phyloP scores from a whole-genome alignment of 805 yeast species.

The Candida maris region DNA sequence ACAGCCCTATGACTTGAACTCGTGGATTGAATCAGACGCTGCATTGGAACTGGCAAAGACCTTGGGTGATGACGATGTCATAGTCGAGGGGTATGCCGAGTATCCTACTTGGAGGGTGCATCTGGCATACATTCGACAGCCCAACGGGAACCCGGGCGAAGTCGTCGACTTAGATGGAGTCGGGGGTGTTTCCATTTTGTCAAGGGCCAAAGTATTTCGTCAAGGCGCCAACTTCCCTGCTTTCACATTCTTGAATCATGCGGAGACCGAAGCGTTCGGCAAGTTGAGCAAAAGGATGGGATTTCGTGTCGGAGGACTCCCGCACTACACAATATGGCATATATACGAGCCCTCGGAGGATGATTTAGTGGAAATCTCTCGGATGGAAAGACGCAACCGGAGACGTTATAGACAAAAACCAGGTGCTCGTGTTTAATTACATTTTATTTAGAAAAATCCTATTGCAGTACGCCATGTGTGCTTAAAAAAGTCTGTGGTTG shows the following conservation, averaged over 20 bases:
- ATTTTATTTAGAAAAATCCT: background rate
- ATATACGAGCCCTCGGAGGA: conserved; percentile 87
- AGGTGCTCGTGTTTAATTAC: too few relatives aligned
- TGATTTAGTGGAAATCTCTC: conserved; percentile 67
- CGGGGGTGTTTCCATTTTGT: conserved; percentile 81
- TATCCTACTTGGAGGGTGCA: conserved; percentile 85
- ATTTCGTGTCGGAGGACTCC: conserved; percentile 79
- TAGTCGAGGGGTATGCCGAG: conserved; percentile 85
- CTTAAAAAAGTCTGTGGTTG: too few relatives aligned
- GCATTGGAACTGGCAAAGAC: conserved; percentile 64
- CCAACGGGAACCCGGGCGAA: conserved; percentile 57
- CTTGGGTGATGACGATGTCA: conserved; percentile 75
- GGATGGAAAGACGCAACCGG: conserved; percentile 62
- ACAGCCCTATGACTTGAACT: conserved; percentile 93
- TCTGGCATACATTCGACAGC: conserved; percentile 65
- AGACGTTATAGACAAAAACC: conserved; percentile 30
- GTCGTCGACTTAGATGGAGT: conserved; percentile 77
- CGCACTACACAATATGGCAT: conserved; percentile 89
- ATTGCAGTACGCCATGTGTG: background rate
- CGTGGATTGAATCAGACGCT: conserved; percentile 89
- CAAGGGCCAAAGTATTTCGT: conserved; percentile 70
- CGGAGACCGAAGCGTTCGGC: conserved; percentile 86
- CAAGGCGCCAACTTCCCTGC: conserved; percentile 85
- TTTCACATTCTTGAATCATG: conserved; percentile 78
- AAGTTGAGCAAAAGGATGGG: conserved; percentile 79